phyloP scores from a whole-genome alignment of 2,329 filamentous ascomycete genomes.

The Fusarium temperatum region DNA sequence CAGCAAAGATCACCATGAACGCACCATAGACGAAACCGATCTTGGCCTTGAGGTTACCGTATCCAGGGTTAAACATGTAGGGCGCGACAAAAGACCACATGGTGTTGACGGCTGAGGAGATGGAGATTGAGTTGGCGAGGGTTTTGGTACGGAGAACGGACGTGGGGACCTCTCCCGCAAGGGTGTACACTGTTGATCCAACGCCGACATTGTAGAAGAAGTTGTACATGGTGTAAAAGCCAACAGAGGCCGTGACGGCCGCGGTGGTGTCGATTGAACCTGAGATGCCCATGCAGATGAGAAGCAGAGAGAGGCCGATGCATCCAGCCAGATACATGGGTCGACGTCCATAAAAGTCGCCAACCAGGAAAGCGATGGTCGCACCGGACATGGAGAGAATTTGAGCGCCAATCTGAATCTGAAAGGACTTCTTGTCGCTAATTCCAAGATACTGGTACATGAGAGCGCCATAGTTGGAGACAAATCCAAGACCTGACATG shows the following conservation, averaged over 20 bases:
- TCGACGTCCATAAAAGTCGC: constrained; percentile 42
- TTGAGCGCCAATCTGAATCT: constrained; percentile 44
- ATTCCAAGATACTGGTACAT: constrained; percentile 45
- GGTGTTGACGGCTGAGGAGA: constrained; percentile 51
- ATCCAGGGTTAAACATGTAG: constrained; percentile 51
- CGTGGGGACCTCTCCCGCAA: constrained; percentile 55
- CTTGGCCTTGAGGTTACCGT: constrained; percentile 51
- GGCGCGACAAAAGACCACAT: constrained; percentile 58
- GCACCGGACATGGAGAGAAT: constrained; percentile 43
- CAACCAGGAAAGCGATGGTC: constrained; percentile 40
- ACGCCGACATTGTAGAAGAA: constrained; percentile 54
- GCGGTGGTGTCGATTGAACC: constrained; percentile 36
- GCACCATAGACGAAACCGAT: constrained; percentile 53
- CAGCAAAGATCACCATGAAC: constrained; percentile 47
- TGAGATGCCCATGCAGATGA: constrained; percentile 44
- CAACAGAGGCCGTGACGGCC: constrained; percentile 43
- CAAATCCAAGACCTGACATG: constrained; percentile 56
- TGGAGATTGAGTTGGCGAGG: constrained; percentile 55
- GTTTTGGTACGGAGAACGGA: constrained; percentile 55
- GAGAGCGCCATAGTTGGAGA: constrained; percentile 54
- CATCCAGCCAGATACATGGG: constrained; percentile 44
- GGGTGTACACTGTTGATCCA: constrained; percentile 54
- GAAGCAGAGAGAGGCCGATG: constrained; percentile 27
- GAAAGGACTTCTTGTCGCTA: constrained; percentile 40
- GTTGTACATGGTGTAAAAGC: constrained; percentile 50